phyloP scores from a whole-genome alignment of 192 early-diverging fungal species.

The Linnemannia exigua region DNA sequence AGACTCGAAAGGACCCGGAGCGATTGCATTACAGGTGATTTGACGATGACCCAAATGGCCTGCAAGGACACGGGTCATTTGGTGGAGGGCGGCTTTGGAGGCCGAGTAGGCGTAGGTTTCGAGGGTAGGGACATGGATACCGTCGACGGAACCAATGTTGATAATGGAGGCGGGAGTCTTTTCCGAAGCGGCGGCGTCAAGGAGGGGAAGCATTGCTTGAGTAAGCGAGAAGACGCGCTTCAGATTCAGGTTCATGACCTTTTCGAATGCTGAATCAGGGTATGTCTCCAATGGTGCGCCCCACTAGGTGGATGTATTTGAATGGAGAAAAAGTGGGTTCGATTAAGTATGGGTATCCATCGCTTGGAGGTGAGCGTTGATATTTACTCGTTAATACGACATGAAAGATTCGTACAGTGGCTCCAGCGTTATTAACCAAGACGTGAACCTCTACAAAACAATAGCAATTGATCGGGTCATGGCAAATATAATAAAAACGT shows the following conservation, averaged over 20 bases:
- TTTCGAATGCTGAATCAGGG: constrained; percentile 75
- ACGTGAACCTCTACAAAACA: constrained; percentile 79
- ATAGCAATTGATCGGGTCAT: not conserved
- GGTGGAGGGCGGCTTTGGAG: constrained; percentile 88
- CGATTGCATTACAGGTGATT: constrained; percentile 79
- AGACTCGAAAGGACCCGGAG: constrained; percentile 80
- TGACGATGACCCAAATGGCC: constrained; percentile 70
- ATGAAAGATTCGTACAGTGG: constrained; percentile 42
- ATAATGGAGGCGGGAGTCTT: constrained; percentile 83
- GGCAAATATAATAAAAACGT: not conserved
- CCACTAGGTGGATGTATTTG: constrained; percentile 59
- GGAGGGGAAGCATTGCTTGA: constrained; percentile 79
- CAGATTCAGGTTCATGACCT: constrained; percentile 90
- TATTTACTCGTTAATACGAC: too few species aligned
- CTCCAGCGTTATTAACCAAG: constrained; percentile 91
- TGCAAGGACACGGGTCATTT: constrained; percentile 79
- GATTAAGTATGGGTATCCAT: not conserved
- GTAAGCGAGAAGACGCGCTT: constrained; percentile 87
- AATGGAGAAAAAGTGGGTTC: not conserved
- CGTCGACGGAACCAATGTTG: constrained; percentile 89
- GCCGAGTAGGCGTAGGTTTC: constrained; percentile 82
- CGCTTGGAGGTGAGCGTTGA: too few species aligned
- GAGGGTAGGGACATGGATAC: constrained; percentile 63
- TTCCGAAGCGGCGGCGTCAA: constrained; percentile 72
- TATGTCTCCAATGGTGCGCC: constrained; percentile 66